Conservation (phyloP, 2,329 filamentous ascomycete species). For the Colletotrichum truncatum region DNA sequence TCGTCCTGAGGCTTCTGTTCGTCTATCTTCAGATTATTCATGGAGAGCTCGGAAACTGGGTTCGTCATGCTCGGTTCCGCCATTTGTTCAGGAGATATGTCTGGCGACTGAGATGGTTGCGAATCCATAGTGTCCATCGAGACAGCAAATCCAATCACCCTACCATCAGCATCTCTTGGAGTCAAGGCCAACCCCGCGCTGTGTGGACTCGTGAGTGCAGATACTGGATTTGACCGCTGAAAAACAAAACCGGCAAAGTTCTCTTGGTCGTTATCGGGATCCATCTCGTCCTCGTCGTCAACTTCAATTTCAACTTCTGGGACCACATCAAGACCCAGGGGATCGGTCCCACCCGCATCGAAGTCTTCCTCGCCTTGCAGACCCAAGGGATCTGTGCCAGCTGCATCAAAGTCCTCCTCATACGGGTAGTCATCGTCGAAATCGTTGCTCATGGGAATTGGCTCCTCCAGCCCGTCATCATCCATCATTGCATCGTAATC, state of each 20-base stretch:
- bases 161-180: constrained; percentile 63
- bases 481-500: constrained; percentile 73
- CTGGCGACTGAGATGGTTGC: constrained; percentile 11
- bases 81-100: constrained; percentile 11
- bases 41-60: constrained; percentile 50
- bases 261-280: constrained; percentile 66
- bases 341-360: constrained; percentile 1
- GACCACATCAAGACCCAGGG: constrained; percentile 7
- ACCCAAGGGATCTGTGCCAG: constrained; percentile 35
- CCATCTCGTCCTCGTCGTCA: constrained; percentile 41
- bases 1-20: background rate
- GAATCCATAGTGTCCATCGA: constrained; percentile 55
- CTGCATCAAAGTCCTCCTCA: constrained; percentile 38
- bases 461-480: constrained; percentile 72
- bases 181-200: constrained; percentile 58
- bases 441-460: constrained; percentile 69
- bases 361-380: constrained; percentile 12
- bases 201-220: constrained; percentile 59
- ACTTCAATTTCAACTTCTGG: constrained; percentile 23
- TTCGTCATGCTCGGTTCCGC: constrained; percentile 29
- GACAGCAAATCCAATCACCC: constrained; percentile 65
- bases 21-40: constrained; percentile 46
- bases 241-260: constrained; percentile 70
- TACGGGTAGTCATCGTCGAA: constrained; percentile 46
- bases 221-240: constrained; percentile 61